phyloP scores from a whole-genome alignment of 768 basidiomycete species.

The Leucosporidium scottii region DNA sequence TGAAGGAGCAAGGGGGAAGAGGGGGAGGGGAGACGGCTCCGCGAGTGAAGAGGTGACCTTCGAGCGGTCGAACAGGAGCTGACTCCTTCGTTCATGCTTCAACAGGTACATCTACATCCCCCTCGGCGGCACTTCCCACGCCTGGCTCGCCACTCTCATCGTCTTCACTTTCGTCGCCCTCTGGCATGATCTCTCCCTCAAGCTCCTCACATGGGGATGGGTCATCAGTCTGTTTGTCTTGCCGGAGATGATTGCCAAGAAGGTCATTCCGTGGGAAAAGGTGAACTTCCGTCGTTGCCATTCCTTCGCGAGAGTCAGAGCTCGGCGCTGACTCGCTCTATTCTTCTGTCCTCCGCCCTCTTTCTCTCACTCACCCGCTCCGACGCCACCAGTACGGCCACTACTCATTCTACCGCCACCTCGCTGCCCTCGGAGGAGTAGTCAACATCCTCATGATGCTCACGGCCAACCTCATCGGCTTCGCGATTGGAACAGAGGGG shows the following conservation, averaged over 20 bases:
- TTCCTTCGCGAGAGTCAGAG: neutral
- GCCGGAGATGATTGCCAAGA: constrained; percentile 66
- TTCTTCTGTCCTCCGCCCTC: neutral
- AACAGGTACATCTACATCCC: constrained; percentile 89
- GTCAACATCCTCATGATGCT: constrained; percentile 83
- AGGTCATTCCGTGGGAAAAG: constrained; percentile 56
- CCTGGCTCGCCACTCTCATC: constrained; percentile 59
- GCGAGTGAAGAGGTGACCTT: neutral
- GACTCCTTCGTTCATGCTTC: neutral
- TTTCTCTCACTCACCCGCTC: neutral
- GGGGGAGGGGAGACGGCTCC: neutral
- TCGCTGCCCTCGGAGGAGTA: constrained; percentile 73
- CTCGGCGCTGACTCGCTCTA: neutral
- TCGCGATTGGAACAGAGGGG: constrained; percentile 82
- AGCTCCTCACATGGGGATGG: constrained; percentile 93
- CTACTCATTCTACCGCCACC: constrained; percentile 72
- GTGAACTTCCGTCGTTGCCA: constrained; percentile 46
- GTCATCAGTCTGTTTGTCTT: constrained; percentile 81
- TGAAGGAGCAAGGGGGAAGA: too few relatives aligned
- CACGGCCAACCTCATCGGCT: constrained; percentile 86
- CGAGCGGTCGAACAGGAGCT: neutral
- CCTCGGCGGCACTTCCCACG: constrained; percentile 62
- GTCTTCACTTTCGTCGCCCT: constrained; percentile 95
- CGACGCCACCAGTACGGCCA: constrained; percentile 54
- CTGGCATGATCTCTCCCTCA: constrained; percentile 91